A percentile compares a stretch with the other conserved stretches of the same genome.
Evolutionary conservation across 2,329 filamentous ascomycete species (phyloP).

Genomic region (Colletotrichum agaves): DNA sequence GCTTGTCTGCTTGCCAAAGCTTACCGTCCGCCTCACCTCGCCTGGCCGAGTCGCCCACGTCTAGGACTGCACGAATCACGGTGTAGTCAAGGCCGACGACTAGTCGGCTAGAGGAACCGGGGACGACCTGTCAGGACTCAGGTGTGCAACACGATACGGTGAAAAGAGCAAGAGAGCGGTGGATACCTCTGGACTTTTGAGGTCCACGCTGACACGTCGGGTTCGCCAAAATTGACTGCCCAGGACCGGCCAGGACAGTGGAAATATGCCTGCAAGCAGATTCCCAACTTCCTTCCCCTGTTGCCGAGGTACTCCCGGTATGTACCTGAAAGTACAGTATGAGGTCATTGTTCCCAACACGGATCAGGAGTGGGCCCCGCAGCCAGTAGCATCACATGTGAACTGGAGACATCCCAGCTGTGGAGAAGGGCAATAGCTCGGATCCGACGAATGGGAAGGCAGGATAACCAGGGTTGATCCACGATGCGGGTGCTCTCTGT

Average conservation of each 20-base stretch:
- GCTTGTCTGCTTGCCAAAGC: background rate
- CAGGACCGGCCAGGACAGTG: background rate
- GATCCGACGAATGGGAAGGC: constrained; percentile 12
- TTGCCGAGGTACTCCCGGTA: constrained; percentile 15
- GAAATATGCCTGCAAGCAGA: too few species aligned
- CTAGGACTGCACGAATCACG: background rate
- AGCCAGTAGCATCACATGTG: constrained; percentile 23
- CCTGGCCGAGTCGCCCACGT: background rate
- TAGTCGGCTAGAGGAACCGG: constrained; percentile 3
- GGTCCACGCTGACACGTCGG: background rate
- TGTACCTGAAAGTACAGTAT: constrained; percentile 10
- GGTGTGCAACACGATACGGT: constrained; percentile 8
- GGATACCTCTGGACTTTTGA: constrained; percentile 2
- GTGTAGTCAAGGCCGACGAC: background rate
- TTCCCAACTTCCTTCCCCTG: background rate
- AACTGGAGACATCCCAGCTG: constrained; percentile 21
- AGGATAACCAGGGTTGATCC: constrained; percentile 17
- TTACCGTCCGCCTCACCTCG: background rate
- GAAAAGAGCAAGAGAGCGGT: constrained; percentile 19
- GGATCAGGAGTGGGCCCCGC: constrained; percentile 12
- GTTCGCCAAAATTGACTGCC: background rate
- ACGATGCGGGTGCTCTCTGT: constrained; percentile 10
- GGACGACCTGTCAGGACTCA: constrained; percentile 23
- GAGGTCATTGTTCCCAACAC: constrained; percentile 31
- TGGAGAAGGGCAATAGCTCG: constrained; percentile 5